A percentile compares a stretch with the other conserved stretches of the same genome.
phyloP scores from a whole-genome alignment of 73 alveolate species.

The Paramecium pentaurelia region DNA sequence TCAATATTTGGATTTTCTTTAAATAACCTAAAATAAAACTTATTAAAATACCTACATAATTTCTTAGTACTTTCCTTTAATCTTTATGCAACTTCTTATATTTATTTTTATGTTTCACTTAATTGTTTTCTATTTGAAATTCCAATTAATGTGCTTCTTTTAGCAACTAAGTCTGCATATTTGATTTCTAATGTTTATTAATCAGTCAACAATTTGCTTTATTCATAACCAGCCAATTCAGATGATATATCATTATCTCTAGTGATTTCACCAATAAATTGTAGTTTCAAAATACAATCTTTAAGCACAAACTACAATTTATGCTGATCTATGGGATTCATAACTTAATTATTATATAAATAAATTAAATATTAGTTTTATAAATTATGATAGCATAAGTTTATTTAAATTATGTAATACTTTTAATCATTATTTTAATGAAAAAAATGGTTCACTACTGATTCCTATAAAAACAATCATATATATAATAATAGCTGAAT shows the following conservation, averaged over 20 bases:
- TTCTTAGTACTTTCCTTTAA: conserved; percentile 47
- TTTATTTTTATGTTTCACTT: neutral
- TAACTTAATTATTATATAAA: neutral
- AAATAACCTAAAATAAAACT: neutral
- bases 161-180: neutral
- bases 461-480: neutral
- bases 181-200: neutral
- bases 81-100: conserved; percentile 41
- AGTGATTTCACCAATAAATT: neutral
- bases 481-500: neutral
- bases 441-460: neutral
- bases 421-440: neutral
- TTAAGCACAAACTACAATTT: neutral
- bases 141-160: neutral
- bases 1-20: neutral
- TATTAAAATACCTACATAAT: neutral
- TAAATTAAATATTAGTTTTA: neutral
- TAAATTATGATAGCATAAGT: neutral
- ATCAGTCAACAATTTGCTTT: conserved; percentile 1
- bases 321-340: neutral
- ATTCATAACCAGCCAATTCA: neutral
- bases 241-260: conserved; percentile 30
- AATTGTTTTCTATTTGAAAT: neutral
- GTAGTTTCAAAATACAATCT: neutral
- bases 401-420: neutral